A percentile compares a stretch with the other conserved stretches of the same genome.
Conservation (phyloP, 164 flowering plant genomes). For the Akebia trifoliata region DNA sequence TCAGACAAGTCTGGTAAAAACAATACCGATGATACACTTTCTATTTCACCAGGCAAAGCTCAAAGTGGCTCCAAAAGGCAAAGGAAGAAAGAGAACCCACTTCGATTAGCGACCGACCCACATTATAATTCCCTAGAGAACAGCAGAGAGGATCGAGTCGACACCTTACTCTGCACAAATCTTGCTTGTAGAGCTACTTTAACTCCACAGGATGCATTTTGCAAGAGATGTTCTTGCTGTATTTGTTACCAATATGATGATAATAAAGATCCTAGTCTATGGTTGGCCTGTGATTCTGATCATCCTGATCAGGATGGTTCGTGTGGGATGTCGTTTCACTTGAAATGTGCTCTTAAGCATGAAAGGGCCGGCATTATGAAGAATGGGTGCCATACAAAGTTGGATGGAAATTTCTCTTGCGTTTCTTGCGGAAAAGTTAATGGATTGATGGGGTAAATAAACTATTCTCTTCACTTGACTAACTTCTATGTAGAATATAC, state of each 20-base stretch:
- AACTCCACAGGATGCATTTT: conserved; percentile 26
- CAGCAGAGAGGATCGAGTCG: conserved; percentile 1
- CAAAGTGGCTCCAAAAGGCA: conserved; percentile 23
- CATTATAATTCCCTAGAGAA: conserved; percentile 1
- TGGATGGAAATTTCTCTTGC: conserved; percentile 44
- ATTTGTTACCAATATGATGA: conserved; percentile 45
- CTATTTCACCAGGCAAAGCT: conserved; percentile 9
- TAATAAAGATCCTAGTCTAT: conserved; percentile 57
- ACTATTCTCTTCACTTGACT: background rate
- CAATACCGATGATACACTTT: background rate
- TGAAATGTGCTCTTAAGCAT: conserved; percentile 36
- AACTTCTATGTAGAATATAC: too few species aligned
- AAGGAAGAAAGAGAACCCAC: conserved; percentile 13
- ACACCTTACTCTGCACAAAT: conserved; percentile 31
- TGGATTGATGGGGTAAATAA: conserved; percentile 16
- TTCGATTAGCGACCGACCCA: background rate
- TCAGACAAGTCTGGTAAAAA: conserved; percentile 19
- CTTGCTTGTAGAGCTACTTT: conserved; percentile 41
- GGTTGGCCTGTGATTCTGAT: conserved; percentile 41
- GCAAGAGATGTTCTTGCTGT: conserved; percentile 56
- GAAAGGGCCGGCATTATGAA: conserved; percentile 31
- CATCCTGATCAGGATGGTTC: conserved; percentile 20
- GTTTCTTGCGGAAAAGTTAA: conserved; percentile 36
- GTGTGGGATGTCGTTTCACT: conserved; percentile 51
- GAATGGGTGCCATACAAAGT: conserved; percentile 13